These are phyloP conservation scores for Filosporella fistucella DNA, from an alignment of 495 filamentous ascomycete species.

Conservation along the genomic window DNA sequence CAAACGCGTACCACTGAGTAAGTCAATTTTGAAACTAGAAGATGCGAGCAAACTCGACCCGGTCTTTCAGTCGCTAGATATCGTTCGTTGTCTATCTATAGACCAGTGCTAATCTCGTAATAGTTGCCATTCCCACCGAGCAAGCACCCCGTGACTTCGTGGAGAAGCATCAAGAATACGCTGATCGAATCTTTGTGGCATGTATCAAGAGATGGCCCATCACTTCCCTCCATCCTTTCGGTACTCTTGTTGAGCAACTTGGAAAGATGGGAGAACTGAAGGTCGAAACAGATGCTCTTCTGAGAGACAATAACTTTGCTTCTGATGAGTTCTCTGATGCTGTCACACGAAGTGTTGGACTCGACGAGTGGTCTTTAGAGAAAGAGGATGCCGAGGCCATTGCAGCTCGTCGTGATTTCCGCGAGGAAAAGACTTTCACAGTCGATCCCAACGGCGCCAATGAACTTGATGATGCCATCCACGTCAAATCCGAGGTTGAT, in stretches of 20 bases:
- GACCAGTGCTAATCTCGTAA: too few relatives aligned
- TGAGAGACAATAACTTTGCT: slow-evolving; percentile 97
- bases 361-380: slow-evolving; percentile 83
- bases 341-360: slow-evolving; percentile 85
- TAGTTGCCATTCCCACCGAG: slow-evolving; percentile 97
- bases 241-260: slow-evolving; percentile 93
- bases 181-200: slow-evolving; percentile 95
- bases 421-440: slow-evolving; percentile 84
- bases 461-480: slow-evolving; percentile 86
- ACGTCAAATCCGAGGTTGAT: slow-evolving; percentile 76
- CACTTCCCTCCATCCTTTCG: slow-evolving; percentile 97
- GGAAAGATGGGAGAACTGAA: slow-evolving; percentile 96
- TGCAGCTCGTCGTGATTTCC: slow-evolving; percentile 82
- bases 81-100: too few relatives aligned
- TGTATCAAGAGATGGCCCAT: slow-evolving; percentile 99
- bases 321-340: slow-evolving; percentile 97
- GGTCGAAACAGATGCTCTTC: slow-evolving; percentile 94
- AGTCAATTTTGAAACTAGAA: too few relatives aligned
- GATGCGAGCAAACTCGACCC: too few relatives aligned
- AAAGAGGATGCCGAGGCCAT: slow-evolving; percentile 75
- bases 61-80: too few relatives aligned
- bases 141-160: slow-evolving; percentile 97
- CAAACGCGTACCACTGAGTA: too few relatives aligned
- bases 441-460: slow-evolving; percentile 80
- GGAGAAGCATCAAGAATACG: slow-evolving; percentile 96